Percentiles rank a stretch among this genome's conserved stretches.
Evolutionary conservation across 1,139 yeast species (phyloP).

Genomic region (Nadsonia commutata): DNA sequence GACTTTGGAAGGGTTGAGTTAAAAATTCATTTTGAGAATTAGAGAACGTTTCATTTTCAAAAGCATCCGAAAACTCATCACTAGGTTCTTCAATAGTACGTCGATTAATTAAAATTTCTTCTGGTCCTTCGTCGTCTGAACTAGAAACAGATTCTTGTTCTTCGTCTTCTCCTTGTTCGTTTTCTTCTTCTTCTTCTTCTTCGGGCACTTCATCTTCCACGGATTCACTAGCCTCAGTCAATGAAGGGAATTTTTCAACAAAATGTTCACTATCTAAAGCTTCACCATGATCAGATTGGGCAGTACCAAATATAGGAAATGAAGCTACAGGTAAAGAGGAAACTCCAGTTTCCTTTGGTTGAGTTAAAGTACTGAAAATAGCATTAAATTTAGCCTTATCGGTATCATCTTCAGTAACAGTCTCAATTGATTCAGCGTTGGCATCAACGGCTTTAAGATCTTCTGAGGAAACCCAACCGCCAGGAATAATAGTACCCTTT

Average conservation of each 20-base stretch:
- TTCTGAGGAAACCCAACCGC: background rate
- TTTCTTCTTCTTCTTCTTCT: constrained; percentile 1
- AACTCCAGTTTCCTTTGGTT: background rate
- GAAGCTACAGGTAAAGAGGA: background rate
- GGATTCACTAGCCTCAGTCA: background rate
- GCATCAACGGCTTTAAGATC: background rate
- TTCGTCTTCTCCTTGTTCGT: background rate
- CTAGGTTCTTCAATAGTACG: background rate
- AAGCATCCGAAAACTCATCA: background rate
- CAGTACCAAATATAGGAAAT: background rate
- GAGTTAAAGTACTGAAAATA: background rate
- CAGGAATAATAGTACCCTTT: background rate
- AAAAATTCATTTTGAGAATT: constrained; percentile 1
- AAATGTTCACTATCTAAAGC: background rate
- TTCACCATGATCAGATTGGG: no score
- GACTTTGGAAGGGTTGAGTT: no score
- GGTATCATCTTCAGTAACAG: background rate
- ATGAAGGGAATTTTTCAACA: background rate
- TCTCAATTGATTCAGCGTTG: constrained; percentile 5
- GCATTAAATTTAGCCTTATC: background rate
- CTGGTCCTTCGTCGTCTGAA: constrained; percentile 1
- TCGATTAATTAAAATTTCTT: background rate
- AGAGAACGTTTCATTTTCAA: background rate
- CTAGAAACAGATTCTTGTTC: no score
- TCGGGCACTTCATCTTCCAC: background rate